phyloP scores from a whole-genome alignment of 1,139 yeast species.

The Pneumocystis canis region DNA sequence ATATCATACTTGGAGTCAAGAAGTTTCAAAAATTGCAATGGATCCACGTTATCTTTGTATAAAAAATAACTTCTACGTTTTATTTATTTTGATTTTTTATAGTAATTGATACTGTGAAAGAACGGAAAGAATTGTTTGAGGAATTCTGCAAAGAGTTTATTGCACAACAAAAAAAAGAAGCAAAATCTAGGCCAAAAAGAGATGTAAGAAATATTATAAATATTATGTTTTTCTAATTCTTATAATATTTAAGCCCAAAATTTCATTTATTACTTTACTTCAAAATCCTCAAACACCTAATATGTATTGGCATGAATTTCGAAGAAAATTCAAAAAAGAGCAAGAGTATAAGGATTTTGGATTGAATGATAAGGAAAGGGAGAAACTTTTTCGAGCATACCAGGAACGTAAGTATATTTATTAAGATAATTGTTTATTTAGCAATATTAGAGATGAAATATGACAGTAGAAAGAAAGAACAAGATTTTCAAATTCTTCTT shows the following conservation, averaged over 20 bases:
- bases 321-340: slow-evolving; percentile 27
- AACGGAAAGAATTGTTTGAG: slow-evolving; percentile 29
- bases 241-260: slow-evolving; percentile 16
- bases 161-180: slow-evolving; percentile 11
- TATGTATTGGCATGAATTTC: slow-evolving; percentile 34
- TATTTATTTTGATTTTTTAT: neutral
- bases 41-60: slow-evolving; percentile 28
- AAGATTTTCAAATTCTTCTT: neutral
- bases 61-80: neutral
- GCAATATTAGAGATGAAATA: neutral
- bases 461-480: neutral
- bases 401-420: slow-evolving; percentile 3
- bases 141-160: slow-evolving; percentile 28
- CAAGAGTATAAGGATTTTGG: slow-evolving; percentile 22
- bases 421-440: neutral
- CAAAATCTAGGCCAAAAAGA: slow-evolving; percentile 10
- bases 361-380: slow-evolving; percentile 29
- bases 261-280: slow-evolving; percentile 25
- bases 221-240: neutral
- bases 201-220: slow-evolving; percentile 10
- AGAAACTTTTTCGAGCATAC: slow-evolving; percentile 28
- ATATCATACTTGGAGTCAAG: slow-evolving; percentile 35
- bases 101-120: slow-evolving; percentile 25
- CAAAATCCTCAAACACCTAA: slow-evolving; percentile 21
- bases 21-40: slow-evolving; percentile 27